Evolutionary conservation across 768 basidiomycete species (phyloP), one percentile per base, ranked within the genome.

Genomic region (Tricholoma matsutake): DNA sequence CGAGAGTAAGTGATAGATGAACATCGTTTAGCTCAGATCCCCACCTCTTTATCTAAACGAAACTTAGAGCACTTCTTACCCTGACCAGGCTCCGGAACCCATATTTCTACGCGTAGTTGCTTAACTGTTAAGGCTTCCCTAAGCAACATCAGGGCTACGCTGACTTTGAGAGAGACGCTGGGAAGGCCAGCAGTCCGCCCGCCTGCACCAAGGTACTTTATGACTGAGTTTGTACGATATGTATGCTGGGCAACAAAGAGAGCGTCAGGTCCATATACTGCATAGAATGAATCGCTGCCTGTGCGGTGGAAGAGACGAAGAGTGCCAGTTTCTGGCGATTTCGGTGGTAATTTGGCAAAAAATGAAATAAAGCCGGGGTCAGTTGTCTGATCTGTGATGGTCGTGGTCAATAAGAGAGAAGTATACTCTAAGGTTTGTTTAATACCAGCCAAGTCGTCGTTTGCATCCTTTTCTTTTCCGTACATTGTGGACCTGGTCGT

Each of bases 71-170:
- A 82, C 61, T 89, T 92, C 73, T 92, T 94, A 3, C 86, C 86
- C 60, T 87, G 85, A 0, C 86, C 87, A 6, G 83, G 77, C 65
- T 91, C 89, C 1, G 90, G 84, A 10, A 74, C 79, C 88, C 93
- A 96, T 52, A 99, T 96, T 72, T 99, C 95, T 4, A 98, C 84
- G 51, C 91, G 83, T 62, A 99, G 83, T 75, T 98, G 96, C 72
- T 87, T 92, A 31, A 83, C 78, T 3, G 97, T 98, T 60, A 99
- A 71, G 0, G 94, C 94, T 53, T 98, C 96, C 29, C 97, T 78
- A 49, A 99, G 75, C 62, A 97, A 87, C 37, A 80, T 80, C 65
- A 92, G 90, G 0, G 95, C 95, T 16, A 94, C 85, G 14, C 83
- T 84, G 59, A 80, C 75, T 69, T 86, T 92, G 58, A 99, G 79